Base-by-base conservation (phyloP, 768 basidiomycete species). In the Lactifluus rugatus region DNA sequence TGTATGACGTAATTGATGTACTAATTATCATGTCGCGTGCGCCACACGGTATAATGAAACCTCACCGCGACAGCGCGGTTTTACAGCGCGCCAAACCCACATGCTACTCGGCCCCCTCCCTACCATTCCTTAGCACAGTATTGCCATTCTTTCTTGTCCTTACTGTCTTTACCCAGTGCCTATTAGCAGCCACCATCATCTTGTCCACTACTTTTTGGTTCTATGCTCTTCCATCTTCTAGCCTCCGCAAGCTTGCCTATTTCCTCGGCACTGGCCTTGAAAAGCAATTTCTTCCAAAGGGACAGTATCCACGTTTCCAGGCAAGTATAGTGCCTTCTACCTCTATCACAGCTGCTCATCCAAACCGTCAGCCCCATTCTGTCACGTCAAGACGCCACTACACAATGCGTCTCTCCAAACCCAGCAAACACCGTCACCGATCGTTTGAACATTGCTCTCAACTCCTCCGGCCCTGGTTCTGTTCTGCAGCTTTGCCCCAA, bases 391-490 rank as follows among this genome's bases (percentile, higher is more conserved):
- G 26, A 10, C 10, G 52, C 48, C 32, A 46, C 19, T 21, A 26
- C 28, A 23, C 64, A 64, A 19, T 73, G 72, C 61, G 65, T 71
- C 25, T 54, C 72, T n/a, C 74, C 85, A 21, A 74, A 82, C 62
- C 84, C 87, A 6, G 70, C 75, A 7, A 81, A 82, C 34, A 80
- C 84, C 19, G 59, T 81, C 2, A 83, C 86, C 3, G 78, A 82
- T 66, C 79, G 85, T 19, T 68, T 89, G 57, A 87, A 89, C 67
- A 72, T 68, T 0, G 77, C 84, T 36, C 77, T 89, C 46, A 81
- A 79, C 57, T 78, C 81, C 5, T 82, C 83, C 19, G 85, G 87
- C 13, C 67, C 78, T 44, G 84, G 83, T 25, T 92, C 82, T 67
- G 73, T 75, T 6, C 77, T 93, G 5, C 73, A 71, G 14, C 75